phyloP scores from a whole-genome alignment of 2,329 filamentous ascomycete species.

The Talaromyces marneffei region DNA sequence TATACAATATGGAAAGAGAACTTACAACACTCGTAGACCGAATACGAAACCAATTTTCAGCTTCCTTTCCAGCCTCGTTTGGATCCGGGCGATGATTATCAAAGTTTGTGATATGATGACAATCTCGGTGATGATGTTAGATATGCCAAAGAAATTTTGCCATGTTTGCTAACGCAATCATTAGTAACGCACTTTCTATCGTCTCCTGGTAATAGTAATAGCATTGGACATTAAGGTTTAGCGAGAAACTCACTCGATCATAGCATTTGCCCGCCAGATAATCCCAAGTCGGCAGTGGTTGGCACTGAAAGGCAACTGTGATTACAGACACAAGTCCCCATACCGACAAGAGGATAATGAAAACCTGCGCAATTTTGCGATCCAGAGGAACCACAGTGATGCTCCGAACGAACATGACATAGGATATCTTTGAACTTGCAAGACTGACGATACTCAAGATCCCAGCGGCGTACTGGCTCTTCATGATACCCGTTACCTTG shows the following conservation, averaged over 20 bases:
- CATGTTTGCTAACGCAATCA: conserved; percentile 16
- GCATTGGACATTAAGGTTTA: neutral
- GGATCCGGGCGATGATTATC: conserved; percentile 21
- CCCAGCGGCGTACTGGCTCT: conserved; percentile 22
- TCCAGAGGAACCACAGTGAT: conserved; percentile 20
- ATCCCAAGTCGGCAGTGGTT: conserved; percentile 19
- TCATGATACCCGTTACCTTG: conserved; percentile 18
- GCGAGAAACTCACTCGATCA: conserved; percentile 16
- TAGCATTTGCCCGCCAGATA: conserved; percentile 20
- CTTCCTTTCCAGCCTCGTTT: conserved; percentile 16
- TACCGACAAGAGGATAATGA: conserved; percentile 15
- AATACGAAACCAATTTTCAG: conserved; percentile 22
- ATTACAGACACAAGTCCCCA: conserved; percentile 18
- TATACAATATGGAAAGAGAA: neutral
- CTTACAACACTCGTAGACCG: conserved; percentile 21
- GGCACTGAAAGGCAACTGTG: conserved; percentile 20
- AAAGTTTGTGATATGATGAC: conserved; percentile 22
- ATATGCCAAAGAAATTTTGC: conserved; percentile 23
- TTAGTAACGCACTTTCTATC: neutral
- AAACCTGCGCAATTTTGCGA: conserved; percentile 15
- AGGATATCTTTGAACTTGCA: conserved; percentile 22
- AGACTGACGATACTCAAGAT: conserved; percentile 22
- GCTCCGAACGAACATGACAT: conserved; percentile 21
- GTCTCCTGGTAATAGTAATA: too few relatives aligned
- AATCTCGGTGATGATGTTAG: conserved; percentile 23